phyloP scores from a whole-genome alignment of 257 asterid species.

The Petunia axillaris region DNA sequence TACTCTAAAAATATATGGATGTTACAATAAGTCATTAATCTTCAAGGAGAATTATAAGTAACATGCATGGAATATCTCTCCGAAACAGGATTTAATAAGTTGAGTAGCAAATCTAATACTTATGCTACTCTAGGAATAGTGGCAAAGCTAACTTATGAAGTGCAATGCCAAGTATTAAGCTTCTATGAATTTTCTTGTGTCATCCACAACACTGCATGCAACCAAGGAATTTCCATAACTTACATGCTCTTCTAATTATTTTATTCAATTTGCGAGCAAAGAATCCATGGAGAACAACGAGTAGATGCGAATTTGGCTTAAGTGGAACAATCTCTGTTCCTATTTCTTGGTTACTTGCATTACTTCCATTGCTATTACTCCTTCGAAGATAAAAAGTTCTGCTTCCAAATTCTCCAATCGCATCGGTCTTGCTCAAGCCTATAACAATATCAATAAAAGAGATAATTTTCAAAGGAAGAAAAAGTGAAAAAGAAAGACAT shows the following conservation, averaged over 20 bases:
- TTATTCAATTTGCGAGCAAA: constrained; percentile 35
- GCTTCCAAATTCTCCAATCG: constrained; percentile 70
- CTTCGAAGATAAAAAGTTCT: constrained; percentile 70
- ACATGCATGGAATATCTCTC: background rate
- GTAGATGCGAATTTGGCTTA: constrained; percentile 12
- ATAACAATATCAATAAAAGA: background rate
- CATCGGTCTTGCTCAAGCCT: constrained; percentile 71
- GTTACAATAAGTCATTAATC: too few species aligned
- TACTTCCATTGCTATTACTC: constrained; percentile 21
- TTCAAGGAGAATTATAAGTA: background rate
- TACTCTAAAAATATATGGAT: background rate
- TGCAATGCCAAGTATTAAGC: constrained; percentile 12
- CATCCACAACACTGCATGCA: constrained; percentile 45
- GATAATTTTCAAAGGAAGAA: background rate
- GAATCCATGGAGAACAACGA: constrained; percentile 31
- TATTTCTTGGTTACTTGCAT: background rate
- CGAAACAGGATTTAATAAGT: background rate
- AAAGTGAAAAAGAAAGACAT: background rate
- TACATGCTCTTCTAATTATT: constrained; percentile 41
- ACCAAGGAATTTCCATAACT: constrained; percentile 51
- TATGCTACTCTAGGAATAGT: constrained; percentile 33
- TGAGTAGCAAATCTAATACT: constrained; percentile 22
- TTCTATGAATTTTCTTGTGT: background rate
- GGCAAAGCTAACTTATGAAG: background rate
- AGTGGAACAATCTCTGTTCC: background rate